Evolutionary conservation across 208 protist species (phyloP), one percentile per base, ranked within the genome.

Genomic region (Dictyostelium gargantuum): DNA sequence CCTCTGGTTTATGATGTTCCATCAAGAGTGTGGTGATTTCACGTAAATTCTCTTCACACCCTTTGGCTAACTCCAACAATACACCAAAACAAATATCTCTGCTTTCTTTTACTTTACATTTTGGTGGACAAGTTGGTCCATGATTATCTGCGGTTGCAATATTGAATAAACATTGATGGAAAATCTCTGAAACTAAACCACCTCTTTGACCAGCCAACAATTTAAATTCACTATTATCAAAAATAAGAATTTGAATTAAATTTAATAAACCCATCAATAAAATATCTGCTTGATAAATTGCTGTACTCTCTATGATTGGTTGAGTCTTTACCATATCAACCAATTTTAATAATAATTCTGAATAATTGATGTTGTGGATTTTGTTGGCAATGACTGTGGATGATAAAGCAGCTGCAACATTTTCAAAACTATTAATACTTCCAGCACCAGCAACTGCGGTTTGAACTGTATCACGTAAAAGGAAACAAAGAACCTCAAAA

Each of bases 51-150:
- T 26, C 29, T 26, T 13, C 21, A 32, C 32, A 92, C 63, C 63
- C 76, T 8, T 77, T 54, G 1, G 89, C 92, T 1, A 97, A 40
- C 54, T 94, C 94, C 29, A 84, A 56, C 5, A 98, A 80, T 6
- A 97, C 80, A 11, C n/a, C 84, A 61, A 96, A 95, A 13, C 95
- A 95, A 15, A 58, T 80, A 5, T 76, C 72, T 56, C 97, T 93
- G 3, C 61, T 93, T 6, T 58, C 77, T 38, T 50, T 77, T n/a
- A 89, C 93, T 94, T 98, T 98, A 93, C 96, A 97, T 86, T 96
- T 95, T 50, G 97, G 97, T 61, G 96, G 95, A 35, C 91, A 92
- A 13, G 19, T 40, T 4, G 91, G 63, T 15, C 86, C 94, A 54
- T 95, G 75, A 13, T 93, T 72, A 38, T 94, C 84, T 11, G 82